Evolutionary conservation across 2,329 filamentous ascomycete species (phyloP).

Genomic region (Madurella mycetomatis): DNA sequence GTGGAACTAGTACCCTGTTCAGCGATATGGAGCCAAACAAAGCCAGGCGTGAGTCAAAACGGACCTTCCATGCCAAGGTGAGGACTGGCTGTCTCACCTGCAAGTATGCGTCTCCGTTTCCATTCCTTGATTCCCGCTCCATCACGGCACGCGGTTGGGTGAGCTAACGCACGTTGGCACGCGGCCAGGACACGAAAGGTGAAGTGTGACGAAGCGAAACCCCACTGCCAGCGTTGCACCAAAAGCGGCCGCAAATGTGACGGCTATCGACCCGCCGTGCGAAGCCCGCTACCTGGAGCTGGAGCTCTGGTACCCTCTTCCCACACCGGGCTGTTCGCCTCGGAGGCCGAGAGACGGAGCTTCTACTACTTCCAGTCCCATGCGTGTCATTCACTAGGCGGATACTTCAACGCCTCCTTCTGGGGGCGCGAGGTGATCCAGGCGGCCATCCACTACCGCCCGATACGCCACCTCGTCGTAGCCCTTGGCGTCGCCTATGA

Average conservation of each 20-base stretch:
- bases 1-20: too few species aligned
- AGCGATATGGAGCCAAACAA: constrained; percentile 2
- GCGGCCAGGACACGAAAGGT: constrained; percentile 20
- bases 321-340: constrained; percentile 9
- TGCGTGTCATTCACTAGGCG: constrained; percentile 13
- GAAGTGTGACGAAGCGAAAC: constrained; percentile 26
- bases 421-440: constrained; percentile 20
- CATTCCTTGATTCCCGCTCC: too few species aligned
- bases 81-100: constrained; percentile 20
- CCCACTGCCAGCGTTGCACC: constrained; percentile 21
- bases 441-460: constrained; percentile 19
- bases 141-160: neutral
- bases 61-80: constrained; percentile 13
- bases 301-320: neutral
- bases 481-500: constrained; percentile 21
- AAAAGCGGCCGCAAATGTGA: constrained; percentile 21
- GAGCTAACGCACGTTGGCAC: neutral
- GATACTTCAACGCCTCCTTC: constrained; percentile 18
- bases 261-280: constrained; percentile 13
- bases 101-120: constrained; percentile 14
- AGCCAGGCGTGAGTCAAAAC: neutral
- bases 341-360: constrained; percentile 14
- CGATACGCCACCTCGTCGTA: constrained; percentile 20
- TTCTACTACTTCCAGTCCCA: constrained; percentile 20
- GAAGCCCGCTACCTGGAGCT: neutral